Percentiles rank a stretch among this genome's conserved stretches.
Conservation (phyloP, 805 yeast species). For the Saccharomycopsis oosterbeekiorum region DNA sequence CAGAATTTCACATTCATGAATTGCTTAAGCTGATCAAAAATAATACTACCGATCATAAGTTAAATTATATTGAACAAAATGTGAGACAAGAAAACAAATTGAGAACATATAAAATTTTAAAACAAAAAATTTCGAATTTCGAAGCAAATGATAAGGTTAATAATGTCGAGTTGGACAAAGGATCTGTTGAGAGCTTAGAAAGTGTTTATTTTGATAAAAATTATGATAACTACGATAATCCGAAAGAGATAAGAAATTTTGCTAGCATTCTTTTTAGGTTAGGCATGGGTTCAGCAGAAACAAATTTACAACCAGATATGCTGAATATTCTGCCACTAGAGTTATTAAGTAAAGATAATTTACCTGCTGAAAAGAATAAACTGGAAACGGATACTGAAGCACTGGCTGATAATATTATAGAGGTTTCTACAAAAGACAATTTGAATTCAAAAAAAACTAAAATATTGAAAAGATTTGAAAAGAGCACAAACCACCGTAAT, state of each 20-base stretch:
- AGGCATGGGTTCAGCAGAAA: background rate
- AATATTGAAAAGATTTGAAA: background rate
- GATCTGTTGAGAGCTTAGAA: background rate
- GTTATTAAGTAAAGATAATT: no score
- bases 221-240: background rate
- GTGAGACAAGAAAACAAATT: background rate
- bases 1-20: background rate
- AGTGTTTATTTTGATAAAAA: background rate
- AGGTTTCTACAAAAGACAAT: background rate
- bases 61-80: background rate
- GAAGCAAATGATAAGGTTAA: background rate
- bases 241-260: background rate
- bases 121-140: background rate
- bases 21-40: background rate
- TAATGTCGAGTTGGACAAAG: background rate
- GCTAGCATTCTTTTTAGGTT: background rate
- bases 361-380: background rate
- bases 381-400: constrained; percentile 24
- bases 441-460: background rate
- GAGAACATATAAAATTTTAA: background rate
- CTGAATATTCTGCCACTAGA: background rate
- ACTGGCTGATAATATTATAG: background rate
- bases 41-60: background rate
- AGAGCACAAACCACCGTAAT: background rate
- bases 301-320: background rate